Base-by-base conservation (phyloP, 441 rosid genomes). In the Aquilaria agallochum region DNA sequence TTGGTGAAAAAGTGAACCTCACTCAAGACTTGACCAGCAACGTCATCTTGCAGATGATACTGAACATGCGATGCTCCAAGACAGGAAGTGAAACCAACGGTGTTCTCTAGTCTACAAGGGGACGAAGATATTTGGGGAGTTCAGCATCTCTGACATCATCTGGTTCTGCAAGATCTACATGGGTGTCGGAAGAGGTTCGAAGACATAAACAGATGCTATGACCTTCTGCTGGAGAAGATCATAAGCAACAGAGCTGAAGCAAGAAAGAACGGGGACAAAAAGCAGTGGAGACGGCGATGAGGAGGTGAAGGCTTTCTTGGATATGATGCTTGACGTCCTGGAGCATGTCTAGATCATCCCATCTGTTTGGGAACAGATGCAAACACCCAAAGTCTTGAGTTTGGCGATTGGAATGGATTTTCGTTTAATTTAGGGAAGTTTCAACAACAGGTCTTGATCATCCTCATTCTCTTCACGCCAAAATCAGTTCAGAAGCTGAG, bases 151-250 rank as follows among this genome's bases (percentile, higher is more conserved):
- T 0, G 79, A 78, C 20, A 32, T 67, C 10, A 61, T 78, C 4
- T 78, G 79, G 82, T 50, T 74, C 31, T 69, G 55, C 15, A 78
- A 53, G 82, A 78, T 32, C 50, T 78, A 56, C 75, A 78, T 40
- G 75, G 79, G 0, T 63, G 66, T 49, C 11, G 67, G 27, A 68
- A 42, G 68, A 74, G 68, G 52, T 34, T 55, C 1, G 40, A 68
- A 56, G 73, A 60, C 9, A 52, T 61, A 0, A 64, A 68, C 15
- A 40, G 30, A 3, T 52, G 66, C 55, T 74, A 56, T 33, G 82
- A 74, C 42, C 53, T 54, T 2, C 53, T 66, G 59, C 46, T 74
- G 2, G 82, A 78, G 57, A 66, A 40, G 8, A 78, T 72, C 2
- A 56, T 71, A 1, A 54, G 53, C 7, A 48, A 55, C 0, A 68